Evolutionary conservation across 495 filamentous ascomycete genomes (phyloP).

Genomic region (Sordaria brevicollis): DNA sequence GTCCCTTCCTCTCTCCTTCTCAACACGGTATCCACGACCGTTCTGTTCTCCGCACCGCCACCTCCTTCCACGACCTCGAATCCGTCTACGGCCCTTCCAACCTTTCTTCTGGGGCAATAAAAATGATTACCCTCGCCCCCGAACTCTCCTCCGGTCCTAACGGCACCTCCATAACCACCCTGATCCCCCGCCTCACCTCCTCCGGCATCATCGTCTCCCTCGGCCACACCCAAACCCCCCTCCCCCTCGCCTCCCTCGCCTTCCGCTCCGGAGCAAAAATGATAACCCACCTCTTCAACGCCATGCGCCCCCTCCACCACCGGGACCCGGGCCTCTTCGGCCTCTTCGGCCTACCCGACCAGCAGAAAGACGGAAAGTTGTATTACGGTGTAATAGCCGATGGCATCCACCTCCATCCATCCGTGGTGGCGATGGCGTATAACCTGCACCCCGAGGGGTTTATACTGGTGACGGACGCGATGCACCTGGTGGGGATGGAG

Average conservation of each 20-base stretch:
- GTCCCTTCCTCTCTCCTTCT: constrained; percentile 63
- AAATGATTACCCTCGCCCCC: constrained; percentile 72
- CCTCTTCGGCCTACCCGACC: constrained; percentile 44
- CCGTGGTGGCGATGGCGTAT: constrained; percentile 51
- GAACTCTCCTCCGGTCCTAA: too few species aligned
- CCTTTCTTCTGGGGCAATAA: constrained; percentile 42
- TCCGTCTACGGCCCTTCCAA: constrained; percentile 61
- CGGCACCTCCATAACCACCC: constrained; percentile 46
- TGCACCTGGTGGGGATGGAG: constrained; percentile 55
- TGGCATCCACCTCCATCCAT: constrained; percentile 57
- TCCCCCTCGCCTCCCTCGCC: constrained; percentile 58
- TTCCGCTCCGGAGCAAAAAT: constrained; percentile 63
- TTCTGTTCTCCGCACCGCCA: constrained; percentile 47
- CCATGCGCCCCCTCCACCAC: constrained; percentile 77
- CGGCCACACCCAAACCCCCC: constrained; percentile 75
- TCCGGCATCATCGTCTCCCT: constrained; percentile 61
- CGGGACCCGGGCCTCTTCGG: constrained; percentile 80
- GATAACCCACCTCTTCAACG: constrained; percentile 88
- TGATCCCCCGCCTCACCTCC: constrained; percentile 49
- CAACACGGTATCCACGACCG: constrained; percentile 67
- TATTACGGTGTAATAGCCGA: constrained; percentile 59
- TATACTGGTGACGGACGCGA: constrained; percentile 59
- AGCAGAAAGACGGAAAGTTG: constrained; percentile 24
- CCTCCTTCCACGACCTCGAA: constrained; percentile 47
- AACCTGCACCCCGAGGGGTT: constrained; percentile 51